These are phyloP conservation scores for Mortierella sp. DNA, from an alignment of 371 early-diverging fungal species.

Conservation along the genomic window DNA sequence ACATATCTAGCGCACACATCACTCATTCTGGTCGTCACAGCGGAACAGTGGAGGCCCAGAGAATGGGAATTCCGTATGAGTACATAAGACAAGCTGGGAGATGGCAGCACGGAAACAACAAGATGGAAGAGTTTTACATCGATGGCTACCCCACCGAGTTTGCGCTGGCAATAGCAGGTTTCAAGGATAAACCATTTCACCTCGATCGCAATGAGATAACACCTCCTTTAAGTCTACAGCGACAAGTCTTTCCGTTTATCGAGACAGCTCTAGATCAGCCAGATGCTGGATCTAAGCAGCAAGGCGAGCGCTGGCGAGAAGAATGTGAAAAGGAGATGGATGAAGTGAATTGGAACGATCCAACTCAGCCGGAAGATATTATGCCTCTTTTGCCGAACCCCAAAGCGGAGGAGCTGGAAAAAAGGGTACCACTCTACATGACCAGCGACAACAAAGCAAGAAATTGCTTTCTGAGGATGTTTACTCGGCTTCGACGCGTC, in stretches of 20 bases:
- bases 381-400: neutral
- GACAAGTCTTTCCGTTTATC: conserved; percentile 16
- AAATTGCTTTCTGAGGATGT: neutral
- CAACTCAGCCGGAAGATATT: neutral
- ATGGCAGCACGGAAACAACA: conserved; percentile 7
- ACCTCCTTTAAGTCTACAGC: conserved; percentile 3
- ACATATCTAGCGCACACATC: neutral
- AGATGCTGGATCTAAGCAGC: neutral
- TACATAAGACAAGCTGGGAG: conserved; percentile 7
- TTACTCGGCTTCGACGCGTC: conserved; percentile 4
- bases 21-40: conserved; percentile 27
- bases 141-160: neutral
- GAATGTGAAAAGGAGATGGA: conserved; percentile 10
- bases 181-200: conserved; percentile 4
- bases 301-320: neutral
- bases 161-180: conserved; percentile 14
- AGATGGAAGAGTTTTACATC: conserved; percentile 4
- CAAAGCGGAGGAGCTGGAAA: neutral
- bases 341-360: neutral
- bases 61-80: neutral
- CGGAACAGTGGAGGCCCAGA: conserved; percentile 12
- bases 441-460: too few relatives aligned
- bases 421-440: too few relatives aligned
- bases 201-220: conserved; percentile 9
- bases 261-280: neutral